Percentiles rank a stretch among this genome's conserved stretches.
Conservation (phyloP, 1,139 yeast genomes). For the Cylindricascospora bacillispora region DNA sequence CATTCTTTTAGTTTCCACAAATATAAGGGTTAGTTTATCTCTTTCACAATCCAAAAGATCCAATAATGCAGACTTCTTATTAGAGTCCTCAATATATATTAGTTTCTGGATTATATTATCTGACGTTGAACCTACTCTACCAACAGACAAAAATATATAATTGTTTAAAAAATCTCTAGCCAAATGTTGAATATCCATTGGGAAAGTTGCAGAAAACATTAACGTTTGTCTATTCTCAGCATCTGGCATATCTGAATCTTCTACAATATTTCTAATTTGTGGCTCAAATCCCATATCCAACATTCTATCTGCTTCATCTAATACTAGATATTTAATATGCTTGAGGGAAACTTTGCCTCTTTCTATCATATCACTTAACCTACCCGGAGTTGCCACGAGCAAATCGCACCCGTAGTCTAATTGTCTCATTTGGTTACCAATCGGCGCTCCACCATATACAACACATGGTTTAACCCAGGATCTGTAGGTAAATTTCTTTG, state of each 20-base stretch:
- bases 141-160: conserved; percentile 89
- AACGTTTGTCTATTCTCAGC: conserved; percentile 84
- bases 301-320: conserved; percentile 99
- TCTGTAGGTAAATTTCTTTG: conserved; percentile 89
- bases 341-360: conserved; percentile 83
- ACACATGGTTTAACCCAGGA: conserved; percentile 97
- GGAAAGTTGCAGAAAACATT: conserved; percentile 98
- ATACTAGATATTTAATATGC: conserved; percentile 80
- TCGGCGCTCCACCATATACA: conserved; percentile 96
- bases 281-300: conserved; percentile 99
- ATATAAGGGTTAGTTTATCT: conserved; percentile 73
- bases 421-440: conserved; percentile 73
- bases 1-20: conserved; percentile 97
- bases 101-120: conserved; percentile 93
- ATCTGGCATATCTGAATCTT: conserved; percentile 92
- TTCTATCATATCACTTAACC: conserved; percentile 87
- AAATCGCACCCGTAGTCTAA: conserved; percentile 89
- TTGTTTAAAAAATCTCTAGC: conserved; percentile 94
- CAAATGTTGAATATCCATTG: conserved; percentile 87
- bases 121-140: conserved; percentile 94
- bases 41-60: conserved; percentile 69
- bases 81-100: conserved; percentile 84
- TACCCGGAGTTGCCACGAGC: conserved; percentile 96
- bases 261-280: conserved; percentile 94
- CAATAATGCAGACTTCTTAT: conserved; percentile 79